Evolutionary conservation across 148 eudicot genomes (phyloP), one percentile per base, ranked within the genome.

Genomic region (Linanthus parryae): DNA sequence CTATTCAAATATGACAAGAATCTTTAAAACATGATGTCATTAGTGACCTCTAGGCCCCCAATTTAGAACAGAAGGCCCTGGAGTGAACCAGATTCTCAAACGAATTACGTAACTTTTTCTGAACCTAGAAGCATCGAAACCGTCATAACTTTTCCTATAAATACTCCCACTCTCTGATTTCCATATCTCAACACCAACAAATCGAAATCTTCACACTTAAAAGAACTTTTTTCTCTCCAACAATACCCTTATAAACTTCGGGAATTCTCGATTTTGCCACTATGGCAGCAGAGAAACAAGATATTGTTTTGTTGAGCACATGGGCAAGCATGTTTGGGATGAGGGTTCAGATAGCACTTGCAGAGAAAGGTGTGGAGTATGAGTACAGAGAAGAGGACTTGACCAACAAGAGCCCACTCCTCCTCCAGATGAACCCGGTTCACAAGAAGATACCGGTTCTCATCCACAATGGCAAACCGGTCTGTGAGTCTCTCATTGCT

Each of bases 381-480:
- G 20, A 59, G 63, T 48, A 36, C 42, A 42, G 24, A 26, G 35
- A 49, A 23, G 61, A 63, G 66, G 69, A 13, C 37, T 59, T 59
- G 47, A 45, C 63, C 29, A 44, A 34, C 23, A 69, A 65, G 29
- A 69, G 74, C 54, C 53, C 43, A 2, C 42, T 60, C 13, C 65
- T 73, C 2, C 58, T 73, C 0, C 8, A 62, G 49, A 57, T 54
- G 59, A 73, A 67, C 51, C 77, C 73, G 0, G 24, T 73, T 54
- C 62, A 62, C 46, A 73, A 76, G 52, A 54, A 79, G 40, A 50
- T 76, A 19, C 85, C 90, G 0, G 80, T 75, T 33, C 65, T 83
- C 5, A 68, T 79, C 36, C 82, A 82, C 68, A 67, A 76, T 8
- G 80, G 80, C 0, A 76, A 51, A 23, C 84, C 87, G 7, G 26